A percentile compares a stretch with the other conserved stretches of the same genome.
These are phyloP conservation scores for Coprinopsis cinerea DNA, from an alignment of 768 basidiomycete species.

Conservation along the genomic window DNA sequence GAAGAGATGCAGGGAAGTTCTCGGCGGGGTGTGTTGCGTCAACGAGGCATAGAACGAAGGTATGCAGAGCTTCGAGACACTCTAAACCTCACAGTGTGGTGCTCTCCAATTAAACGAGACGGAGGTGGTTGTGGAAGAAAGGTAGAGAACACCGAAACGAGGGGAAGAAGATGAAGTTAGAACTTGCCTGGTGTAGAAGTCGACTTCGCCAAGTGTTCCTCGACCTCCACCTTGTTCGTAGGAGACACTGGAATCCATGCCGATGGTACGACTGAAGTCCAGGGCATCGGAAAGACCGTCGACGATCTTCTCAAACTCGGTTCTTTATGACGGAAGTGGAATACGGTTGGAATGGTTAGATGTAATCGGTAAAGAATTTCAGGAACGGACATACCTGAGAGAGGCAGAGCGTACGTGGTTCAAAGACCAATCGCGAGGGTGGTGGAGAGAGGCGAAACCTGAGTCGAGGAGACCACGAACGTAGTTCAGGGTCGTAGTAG, in stretches of 20 bases:
- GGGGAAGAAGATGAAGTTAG: background rate
- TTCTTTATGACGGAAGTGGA: constrained; percentile 30
- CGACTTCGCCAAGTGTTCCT: constrained; percentile 78
- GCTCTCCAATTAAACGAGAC: too few species aligned
- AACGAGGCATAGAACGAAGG: too few species aligned
- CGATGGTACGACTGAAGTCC: constrained; percentile 89
- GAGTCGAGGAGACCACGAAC: constrained; percentile 84
- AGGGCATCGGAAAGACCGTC: constrained; percentile 84
- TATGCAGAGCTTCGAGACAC: too few species aligned
- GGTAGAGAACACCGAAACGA: background rate
- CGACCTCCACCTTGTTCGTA: constrained; percentile 72
- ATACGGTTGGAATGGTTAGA: background rate
- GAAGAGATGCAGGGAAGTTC: too few species aligned
- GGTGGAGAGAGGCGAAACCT: constrained; percentile 89
- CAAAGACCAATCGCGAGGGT: constrained; percentile 89
- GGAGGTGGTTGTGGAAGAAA: background rate
- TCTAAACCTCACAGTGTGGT: too few species aligned
- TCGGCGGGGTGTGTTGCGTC: too few species aligned
- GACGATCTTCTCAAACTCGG: constrained; percentile 82
- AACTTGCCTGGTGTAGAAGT: constrained; percentile 83
- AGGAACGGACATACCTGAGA: constrained; percentile 44
- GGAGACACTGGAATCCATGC: constrained; percentile 48
- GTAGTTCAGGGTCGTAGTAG: constrained; percentile 88
- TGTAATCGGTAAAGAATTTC: constrained; percentile 4
- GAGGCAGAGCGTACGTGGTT: constrained; percentile 83